Conservation (phyloP, 2,329 filamentous ascomycete species). For the Cercospora sesami region DNA sequence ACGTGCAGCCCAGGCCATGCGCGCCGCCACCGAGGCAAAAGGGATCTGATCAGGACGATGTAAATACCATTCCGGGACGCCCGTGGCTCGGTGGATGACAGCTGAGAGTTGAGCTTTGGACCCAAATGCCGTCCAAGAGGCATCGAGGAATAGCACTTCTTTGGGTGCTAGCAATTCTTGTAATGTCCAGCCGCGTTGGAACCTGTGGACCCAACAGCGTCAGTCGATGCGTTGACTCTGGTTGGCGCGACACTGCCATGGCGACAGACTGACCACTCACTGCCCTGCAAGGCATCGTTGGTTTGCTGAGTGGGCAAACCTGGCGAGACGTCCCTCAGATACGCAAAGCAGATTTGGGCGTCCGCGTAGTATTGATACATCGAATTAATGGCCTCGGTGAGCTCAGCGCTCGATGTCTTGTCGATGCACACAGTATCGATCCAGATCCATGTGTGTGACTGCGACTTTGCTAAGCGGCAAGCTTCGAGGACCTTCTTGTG, state of each 20-base stretch:
- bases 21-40: conserved; percentile 1
- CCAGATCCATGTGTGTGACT: conserved; percentile 21
- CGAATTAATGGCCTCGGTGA: conserved; percentile 42
- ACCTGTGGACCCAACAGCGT: background rate
- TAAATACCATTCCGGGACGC: conserved; percentile 3
- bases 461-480: conserved; percentile 23
- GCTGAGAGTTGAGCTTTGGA: conserved; percentile 14
- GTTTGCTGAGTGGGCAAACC: background rate
- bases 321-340: conserved; percentile 11
- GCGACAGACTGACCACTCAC: conserved; percentile 10
- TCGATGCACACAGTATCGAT: conserved; percentile 23
- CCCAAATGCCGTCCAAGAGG: conserved; percentile 8
- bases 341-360: conserved; percentile 11
- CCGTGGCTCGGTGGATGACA: conserved; percentile 10
- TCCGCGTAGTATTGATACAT: conserved; percentile 32
- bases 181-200: conserved; percentile 2
- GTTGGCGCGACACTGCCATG: background rate
- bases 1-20: conserved; percentile 19
- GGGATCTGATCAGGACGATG: conserved; percentile 5
- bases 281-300: conserved; percentile 1
- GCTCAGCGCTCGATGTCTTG: conserved; percentile 45
- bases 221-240: background rate
- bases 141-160: conserved; percentile 10
- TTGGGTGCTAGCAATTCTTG: conserved; percentile 14
- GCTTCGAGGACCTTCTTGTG: conserved; percentile 17